These are phyloP conservation scores for Talaromyces sp. DNA, from an alignment of 2,329 filamentous ascomycete species.

Conservation along the genomic window DNA sequence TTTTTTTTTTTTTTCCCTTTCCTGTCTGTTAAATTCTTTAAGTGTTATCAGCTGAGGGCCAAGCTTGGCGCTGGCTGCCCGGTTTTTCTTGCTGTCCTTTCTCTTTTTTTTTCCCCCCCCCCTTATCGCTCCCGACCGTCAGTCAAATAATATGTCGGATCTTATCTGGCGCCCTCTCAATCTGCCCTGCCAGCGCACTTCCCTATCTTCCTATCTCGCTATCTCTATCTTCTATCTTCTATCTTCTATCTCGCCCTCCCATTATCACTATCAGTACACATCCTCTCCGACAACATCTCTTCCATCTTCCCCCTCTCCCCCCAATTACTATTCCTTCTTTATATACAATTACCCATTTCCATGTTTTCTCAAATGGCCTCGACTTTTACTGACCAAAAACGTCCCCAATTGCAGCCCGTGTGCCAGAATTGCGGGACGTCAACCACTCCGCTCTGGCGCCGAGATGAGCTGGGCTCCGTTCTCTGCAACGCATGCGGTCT, in stretches of 20 bases:
- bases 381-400: slow-evolving; percentile 47
- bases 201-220: slow-evolving; percentile 21
- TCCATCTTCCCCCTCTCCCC: slow-evolving; percentile 9
- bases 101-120: slow-evolving; percentile 33
- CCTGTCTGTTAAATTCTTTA: too few species aligned
- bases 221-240: slow-evolving; percentile 11
- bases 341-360: background rate
- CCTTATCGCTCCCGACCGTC: slow-evolving; percentile 45
- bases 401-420: slow-evolving; percentile 75
- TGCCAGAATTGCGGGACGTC: slow-evolving; percentile 96
- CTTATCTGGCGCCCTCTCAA: slow-evolving; percentile 33
- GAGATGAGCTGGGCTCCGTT: slow-evolving; percentile 91
- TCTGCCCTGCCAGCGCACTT: slow-evolving; percentile 30
- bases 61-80: slow-evolving; percentile 32
- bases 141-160: slow-evolving; percentile 24
- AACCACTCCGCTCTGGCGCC: slow-evolving; percentile 93
- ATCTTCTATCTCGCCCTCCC: slow-evolving; percentile 3
- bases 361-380: slow-evolving; percentile 38
- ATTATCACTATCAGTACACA: background rate
- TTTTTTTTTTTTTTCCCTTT: slow-evolving; percentile 3
- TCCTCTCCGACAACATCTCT: background rate
- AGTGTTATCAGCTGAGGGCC: slow-evolving; percentile 31
- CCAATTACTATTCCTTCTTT: slow-evolving; percentile 6
- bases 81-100: slow-evolving; percentile 1
- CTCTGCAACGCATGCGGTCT: slow-evolving; percentile 98